Evolutionary conservation across 2,329 filamentous ascomycete species (phyloP), one percentile per base, ranked within the genome.

Genomic region (Aspergillus novofumigatus): DNA sequence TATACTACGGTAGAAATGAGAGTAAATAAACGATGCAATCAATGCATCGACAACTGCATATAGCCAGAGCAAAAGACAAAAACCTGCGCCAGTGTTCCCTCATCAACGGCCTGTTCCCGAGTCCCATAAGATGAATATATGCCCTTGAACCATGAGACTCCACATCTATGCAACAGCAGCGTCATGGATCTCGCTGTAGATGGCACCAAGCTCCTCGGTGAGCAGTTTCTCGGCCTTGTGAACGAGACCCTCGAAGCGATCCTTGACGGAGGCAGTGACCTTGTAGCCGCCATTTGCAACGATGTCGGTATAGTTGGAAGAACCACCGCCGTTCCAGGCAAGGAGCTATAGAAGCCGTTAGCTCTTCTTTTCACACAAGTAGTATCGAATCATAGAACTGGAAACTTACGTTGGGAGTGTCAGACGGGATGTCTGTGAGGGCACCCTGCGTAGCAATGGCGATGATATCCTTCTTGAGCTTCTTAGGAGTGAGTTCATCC

Each of bases 251-350:
- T 74, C 71, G 53, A 75, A 71, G 61, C 72, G 72, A 48, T 68
- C 66, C 62, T 74, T 68, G 55, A 76, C 66, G 52, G 76, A 67
- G 35, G 51, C 32, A 65, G 76, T 71, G 47, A 72, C 81, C 67
- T 83, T 82, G 81, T 92, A 93, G 69, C 85, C 81, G 70, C 91
- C 90, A 67, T 86, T 81, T 67, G 86, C 79, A 62, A 96, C 77
- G 70, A 97, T 96, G 68, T 89, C 81, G 60, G 85, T 84, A 86
- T 90, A 97, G 88, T 99, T 96, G 80, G 84, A 87, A 73, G 86
- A 89, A 72, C 94, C 94, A 80, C 92, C 95, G 74, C 95, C 94
- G 85, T 99, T 99, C 93, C 92, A 99, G 77, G 93, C 93, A 62
- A 99, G 91, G 72, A 96, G 83, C 80, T 82, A 64, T 5, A 58